Base-by-base conservation (phyloP, 1,139 yeast genomes). In the Meyerozyma guilliermondii region DNA sequence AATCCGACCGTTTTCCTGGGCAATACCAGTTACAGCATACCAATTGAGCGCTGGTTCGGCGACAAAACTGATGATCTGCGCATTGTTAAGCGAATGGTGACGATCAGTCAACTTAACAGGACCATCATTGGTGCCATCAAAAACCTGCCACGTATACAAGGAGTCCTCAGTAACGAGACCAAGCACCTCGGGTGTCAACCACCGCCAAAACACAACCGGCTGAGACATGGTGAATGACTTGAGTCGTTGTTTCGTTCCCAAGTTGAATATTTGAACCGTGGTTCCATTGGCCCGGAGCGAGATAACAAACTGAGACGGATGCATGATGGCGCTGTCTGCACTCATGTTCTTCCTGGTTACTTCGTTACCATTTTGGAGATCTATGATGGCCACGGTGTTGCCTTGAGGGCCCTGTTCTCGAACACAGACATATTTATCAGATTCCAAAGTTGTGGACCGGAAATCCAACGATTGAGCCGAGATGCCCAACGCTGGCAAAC, bases 321-420 rank as follows among this genome's bases (percentile, higher is more conserved):
- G 96, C 95, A 94, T 84, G 60, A 94, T 92, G 41, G 97, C 98
- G 51, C 91, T 87, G 67, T 94, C 99, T 40, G 98, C 99, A 44
- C 88, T 80, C 96, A 94, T 94, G 63, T 87, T 86, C 68, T 94
- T 91, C 59, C 95, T 81, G 38, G 80, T 74, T 26, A 81, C 80
- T 53, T 87, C 83, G 54, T 81, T 78, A 68, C 81, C 82, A 60
- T 87, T 82, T 51, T 80, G 74, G 60, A 92, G 76, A 62, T 92
- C 92, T 51, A 94, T 80, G 55, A 94, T 92, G 41, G 96, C 96
- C 43, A 94, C 98, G 10, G 92, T 77, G 66, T 88, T 89, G 49
- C 94, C 89, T 42, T 75, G 73, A 46, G 83, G 81, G 41, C 81
- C 74, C 30, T 80, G 71, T 66, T 92, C 98, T 60, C 98, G 82